Base-by-base conservation (phyloP, 106 monocot species). In the Agapanthus africanus region DNA sequence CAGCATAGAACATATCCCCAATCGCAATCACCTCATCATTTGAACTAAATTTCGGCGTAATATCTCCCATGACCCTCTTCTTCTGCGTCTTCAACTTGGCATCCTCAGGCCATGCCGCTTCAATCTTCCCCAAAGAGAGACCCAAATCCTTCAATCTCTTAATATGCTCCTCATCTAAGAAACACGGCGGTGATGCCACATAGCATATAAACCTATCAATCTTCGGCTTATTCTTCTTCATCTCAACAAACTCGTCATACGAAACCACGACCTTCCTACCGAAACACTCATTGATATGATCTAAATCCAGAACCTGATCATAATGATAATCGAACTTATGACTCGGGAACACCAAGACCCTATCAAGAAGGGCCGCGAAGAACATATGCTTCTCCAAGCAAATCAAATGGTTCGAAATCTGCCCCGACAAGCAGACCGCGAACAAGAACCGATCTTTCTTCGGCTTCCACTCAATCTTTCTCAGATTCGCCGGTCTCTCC, bases 301-400 rank as follows among this genome's bases (percentile, higher is more conserved):
- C 52, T 49, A 87, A 77, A 32, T 99, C 87, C 46, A 99, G 80
- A 0, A 92, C 88, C 10, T 71, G 71, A 54, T 80, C 82, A 47
- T 99, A 99, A 66, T 92, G 77, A 73, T 87, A 99, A 64, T 99
- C 97, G 31, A 99, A 49, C 59, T 84, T 89, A 35, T 73, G 76
- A 74, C 89, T 99, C 2, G 92, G 97, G 32, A 99, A 72, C 23
- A 99, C 74, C 30, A 99, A 72, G 21, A 78, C 56, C 4, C 97
- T 81, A 27, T 71, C 82, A 2, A 99, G 78, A 34, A 99, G 82
- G 1, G 97, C 97, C 1, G 97, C 89, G 47, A 92, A 78, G 71
- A 99, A 92, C 97, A 99, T 99, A 66, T 99, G 97, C 76, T 99
- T 99, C 82, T 99, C 87, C 54, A 99, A 71, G 71, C 97, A 99